A percentile compares a stretch with the other conserved stretches of the same genome.
These are phyloP conservation scores for Penicillium dipodomyicola DNA, from an alignment of 495 filamentous ascomycete species.

Conservation along the genomic window DNA sequence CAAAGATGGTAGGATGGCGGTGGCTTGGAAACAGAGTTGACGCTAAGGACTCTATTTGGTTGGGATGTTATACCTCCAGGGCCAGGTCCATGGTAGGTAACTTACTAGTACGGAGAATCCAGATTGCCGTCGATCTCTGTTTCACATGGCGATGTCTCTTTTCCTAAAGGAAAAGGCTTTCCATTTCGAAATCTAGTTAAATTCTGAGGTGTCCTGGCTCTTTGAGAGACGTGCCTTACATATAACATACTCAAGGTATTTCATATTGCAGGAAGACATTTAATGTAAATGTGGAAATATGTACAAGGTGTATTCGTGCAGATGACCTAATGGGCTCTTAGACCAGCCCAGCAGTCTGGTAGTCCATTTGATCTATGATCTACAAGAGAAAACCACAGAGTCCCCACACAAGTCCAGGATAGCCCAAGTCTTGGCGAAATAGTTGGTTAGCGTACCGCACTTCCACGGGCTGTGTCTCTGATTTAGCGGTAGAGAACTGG, in stretches of 20 bases:
- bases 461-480: conserved; percentile 25
- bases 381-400: background rate
- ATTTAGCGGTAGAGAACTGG: conserved; percentile 13
- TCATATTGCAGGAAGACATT: too few relatives aligned
- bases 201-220: too few relatives aligned
- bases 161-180: too few relatives aligned
- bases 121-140: conserved; percentile 5
- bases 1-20: background rate
- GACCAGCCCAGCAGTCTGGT: background rate
- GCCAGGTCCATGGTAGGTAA: background rate
- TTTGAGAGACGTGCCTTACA: too few relatives aligned
- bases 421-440: conserved; percentile 19
- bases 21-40: conserved; percentile 26
- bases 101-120: background rate
- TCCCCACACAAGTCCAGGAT: conserved; percentile 23
- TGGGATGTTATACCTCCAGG: background rate
- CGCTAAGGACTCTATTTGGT: conserved; percentile 22
- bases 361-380: conserved; percentile 11
- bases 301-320: too few relatives aligned
- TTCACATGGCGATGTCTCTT: too few relatives aligned
- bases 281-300: too few relatives aligned
- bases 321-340: too few relatives aligned
- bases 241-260: too few relatives aligned
- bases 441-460: conserved; percentile 20
- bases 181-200: too few relatives aligned